phyloP scores from a whole-genome alignment of 2,329 filamentous ascomycete species.

The Malbranchea zuffiana region DNA sequence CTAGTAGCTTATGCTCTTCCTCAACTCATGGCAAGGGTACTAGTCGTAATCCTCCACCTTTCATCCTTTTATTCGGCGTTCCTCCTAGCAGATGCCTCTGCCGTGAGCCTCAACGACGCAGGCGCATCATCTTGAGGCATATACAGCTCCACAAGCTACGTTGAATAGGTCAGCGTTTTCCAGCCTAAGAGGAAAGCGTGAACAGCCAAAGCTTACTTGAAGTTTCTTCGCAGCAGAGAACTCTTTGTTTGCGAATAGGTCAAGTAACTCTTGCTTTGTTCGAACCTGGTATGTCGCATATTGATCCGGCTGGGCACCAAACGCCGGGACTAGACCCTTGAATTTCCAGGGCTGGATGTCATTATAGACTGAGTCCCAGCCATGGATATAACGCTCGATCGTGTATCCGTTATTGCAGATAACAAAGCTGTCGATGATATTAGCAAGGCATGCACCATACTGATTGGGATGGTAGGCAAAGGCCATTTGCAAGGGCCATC shows the following conservation, averaged over 20 bases:
- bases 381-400: constrained; percentile 76
- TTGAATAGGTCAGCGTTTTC: constrained; percentile 13
- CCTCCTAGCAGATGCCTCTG: constrained; percentile 54
- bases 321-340: constrained; percentile 54
- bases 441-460: neutral
- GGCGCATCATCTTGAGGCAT: constrained; percentile 70
- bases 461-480: neutral
- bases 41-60: too few species aligned
- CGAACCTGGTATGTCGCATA: constrained; percentile 53
- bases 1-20: too few species aligned
- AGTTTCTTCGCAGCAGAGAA: constrained; percentile 45
- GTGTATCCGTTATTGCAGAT: constrained; percentile 79
- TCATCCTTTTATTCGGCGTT: too few species aligned
- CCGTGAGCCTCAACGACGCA: constrained; percentile 54
- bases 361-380: constrained; percentile 65
- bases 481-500: too few species aligned
- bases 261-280: constrained; percentile 55
- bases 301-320: constrained; percentile 49
- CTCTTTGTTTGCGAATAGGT: constrained; percentile 49
- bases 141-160: constrained; percentile 67
- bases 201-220: constrained; percentile 22
- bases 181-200: neutral
- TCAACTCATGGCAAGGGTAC: neutral
- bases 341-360: constrained; percentile 65
- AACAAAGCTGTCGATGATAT: constrained; percentile 43